Percentiles rank a stretch among this genome's conserved stretches.
Evolutionary conservation across 192 early-diverging fungal genomes (phyloP).

Genomic region (Phycomyces blakesleeanus): DNA sequence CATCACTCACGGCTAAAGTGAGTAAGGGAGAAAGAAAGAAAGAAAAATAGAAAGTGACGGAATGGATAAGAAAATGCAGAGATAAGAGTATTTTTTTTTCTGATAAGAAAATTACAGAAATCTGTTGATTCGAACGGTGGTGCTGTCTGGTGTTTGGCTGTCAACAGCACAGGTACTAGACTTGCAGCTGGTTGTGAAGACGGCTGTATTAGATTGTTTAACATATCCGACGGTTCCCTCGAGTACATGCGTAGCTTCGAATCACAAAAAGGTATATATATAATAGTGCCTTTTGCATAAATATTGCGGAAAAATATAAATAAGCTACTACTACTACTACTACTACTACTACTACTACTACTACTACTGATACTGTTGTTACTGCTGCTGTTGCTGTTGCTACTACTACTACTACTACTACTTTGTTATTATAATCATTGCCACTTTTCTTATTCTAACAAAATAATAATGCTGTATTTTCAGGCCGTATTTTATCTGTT

Average conservation of each 20-base stretch:
- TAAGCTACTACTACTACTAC: too few relatives aligned
- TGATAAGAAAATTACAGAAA: constrained; percentile 25
- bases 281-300: too few relatives aligned
- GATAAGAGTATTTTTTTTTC: too few relatives aligned
- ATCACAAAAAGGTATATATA: constrained; percentile 50
- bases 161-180: constrained; percentile 66
- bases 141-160: constrained; percentile 90
- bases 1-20: constrained; percentile 60
- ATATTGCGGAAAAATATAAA: too few relatives aligned
- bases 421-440: too few relatives aligned
- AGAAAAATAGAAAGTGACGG: too few relatives aligned
- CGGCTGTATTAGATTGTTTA: constrained; percentile 83
- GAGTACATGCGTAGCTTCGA: constrained; percentile 67
- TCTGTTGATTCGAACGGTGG: constrained; percentile 83
- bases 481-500: constrained; percentile 76
- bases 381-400: too few relatives aligned
- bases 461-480: background rate
- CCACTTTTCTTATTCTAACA: too few relatives aligned
- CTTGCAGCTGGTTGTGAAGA: constrained; percentile 94
- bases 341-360: too few relatives aligned
- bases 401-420: too few relatives aligned
- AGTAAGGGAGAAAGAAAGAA: background rate
- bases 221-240: constrained; percentile 71
- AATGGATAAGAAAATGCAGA: too few relatives aligned
- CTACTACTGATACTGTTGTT: too few relatives aligned